phyloP scores from a whole-genome alignment of 2,329 filamentous ascomycete genomes.

The Aureobasidium leucospermi region DNA sequence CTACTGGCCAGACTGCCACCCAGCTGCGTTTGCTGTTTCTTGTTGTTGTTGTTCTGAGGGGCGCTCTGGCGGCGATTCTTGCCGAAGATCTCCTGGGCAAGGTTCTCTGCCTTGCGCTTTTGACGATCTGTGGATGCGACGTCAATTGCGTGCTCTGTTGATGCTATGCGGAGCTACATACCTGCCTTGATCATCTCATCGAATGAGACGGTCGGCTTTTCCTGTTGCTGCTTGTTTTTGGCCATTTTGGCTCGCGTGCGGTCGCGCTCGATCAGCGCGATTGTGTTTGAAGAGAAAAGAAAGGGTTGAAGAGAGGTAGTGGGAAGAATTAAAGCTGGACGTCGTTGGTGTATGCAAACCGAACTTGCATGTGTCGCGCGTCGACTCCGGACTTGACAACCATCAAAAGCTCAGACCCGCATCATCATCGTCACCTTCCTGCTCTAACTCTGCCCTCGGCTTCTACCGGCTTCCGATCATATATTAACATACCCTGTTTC shows the following conservation, averaged over 20 bases:
- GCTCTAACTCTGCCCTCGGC: constrained; percentile 1
- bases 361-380: constrained; percentile 6
- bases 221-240: constrained; percentile 6
- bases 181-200: constrained; percentile 46
- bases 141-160: constrained; percentile 12
- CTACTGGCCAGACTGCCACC: constrained; percentile 59
- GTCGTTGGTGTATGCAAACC: constrained; percentile 1
- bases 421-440: not conserved
- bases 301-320: not conserved
- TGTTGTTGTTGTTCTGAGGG: constrained; percentile 43
- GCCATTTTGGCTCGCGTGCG: not conserved
- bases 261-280: not conserved
- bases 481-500: not conserved
- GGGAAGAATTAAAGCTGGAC: not conserved
- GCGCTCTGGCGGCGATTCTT: constrained; percentile 51
- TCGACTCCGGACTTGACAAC: not conserved
- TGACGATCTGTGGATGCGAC: constrained; percentile 48
- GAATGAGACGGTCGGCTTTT: constrained; percentile 36
- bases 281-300: not conserved
- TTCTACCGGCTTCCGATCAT: not conserved
- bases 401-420: constrained; percentile 4
- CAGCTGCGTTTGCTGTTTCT: constrained; percentile 12
- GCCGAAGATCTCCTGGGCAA: constrained; percentile 67
- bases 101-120: constrained; percentile 61
- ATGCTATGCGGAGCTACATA: constrained; percentile 20